Percentiles rank a stretch among this genome's conserved stretches.
Evolutionary conservation across 202 grass and related monocot genomes (phyloP).

Genomic region (Panicum virgatum): DNA sequence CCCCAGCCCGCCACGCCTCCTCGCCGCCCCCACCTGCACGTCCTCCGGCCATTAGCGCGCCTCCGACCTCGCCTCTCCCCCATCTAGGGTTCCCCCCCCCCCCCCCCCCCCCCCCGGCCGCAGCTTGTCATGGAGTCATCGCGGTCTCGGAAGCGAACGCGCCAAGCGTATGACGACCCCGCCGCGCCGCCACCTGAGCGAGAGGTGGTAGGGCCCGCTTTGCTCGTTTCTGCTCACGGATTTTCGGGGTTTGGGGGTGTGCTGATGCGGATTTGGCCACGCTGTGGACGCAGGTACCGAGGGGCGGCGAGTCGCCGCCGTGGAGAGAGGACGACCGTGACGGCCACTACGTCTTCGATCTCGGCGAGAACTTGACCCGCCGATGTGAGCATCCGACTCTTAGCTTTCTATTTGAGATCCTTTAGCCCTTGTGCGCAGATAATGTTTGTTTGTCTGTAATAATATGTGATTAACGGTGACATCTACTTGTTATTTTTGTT

Average conservation of each 20-base stretch:
- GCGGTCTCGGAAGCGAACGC: slow-evolving; percentile 69
- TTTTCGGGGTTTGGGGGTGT: slow-evolving; percentile 16
- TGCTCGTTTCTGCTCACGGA: slow-evolving; percentile 5
- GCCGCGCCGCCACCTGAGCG: slow-evolving; percentile 45
- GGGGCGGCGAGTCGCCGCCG: slow-evolving; percentile 63
- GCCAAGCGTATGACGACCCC: slow-evolving; percentile 46
- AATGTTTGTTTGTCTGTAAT: too few species aligned
- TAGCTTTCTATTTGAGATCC: slow-evolving; percentile 10
- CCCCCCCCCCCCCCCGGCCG: not conserved
- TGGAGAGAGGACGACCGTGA: slow-evolving; percentile 84
- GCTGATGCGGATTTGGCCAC: slow-evolving; percentile 38
- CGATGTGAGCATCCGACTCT: slow-evolving; percentile 58
- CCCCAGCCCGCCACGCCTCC: not conserved
- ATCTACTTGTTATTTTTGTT: slow-evolving; percentile 1
- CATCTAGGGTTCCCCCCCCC: not conserved
- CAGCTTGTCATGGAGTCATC: slow-evolving; percentile 59
- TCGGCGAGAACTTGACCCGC: slow-evolving; percentile 88
- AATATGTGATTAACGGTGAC: not conserved
- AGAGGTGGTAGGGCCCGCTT: slow-evolving; percentile 47
- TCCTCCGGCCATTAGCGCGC: slow-evolving; percentile 3
- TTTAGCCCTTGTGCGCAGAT: not conserved
- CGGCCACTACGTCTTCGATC: slow-evolving; percentile 88
- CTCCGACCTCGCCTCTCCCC: slow-evolving; percentile 7
- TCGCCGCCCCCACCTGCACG: not conserved
- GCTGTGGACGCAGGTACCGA: slow-evolving; percentile 50